These are phyloP conservation scores for Cytospora paraplurivora DNA, from an alignment of 2,329 filamentous ascomycete genomes.

Conservation along the genomic window DNA sequence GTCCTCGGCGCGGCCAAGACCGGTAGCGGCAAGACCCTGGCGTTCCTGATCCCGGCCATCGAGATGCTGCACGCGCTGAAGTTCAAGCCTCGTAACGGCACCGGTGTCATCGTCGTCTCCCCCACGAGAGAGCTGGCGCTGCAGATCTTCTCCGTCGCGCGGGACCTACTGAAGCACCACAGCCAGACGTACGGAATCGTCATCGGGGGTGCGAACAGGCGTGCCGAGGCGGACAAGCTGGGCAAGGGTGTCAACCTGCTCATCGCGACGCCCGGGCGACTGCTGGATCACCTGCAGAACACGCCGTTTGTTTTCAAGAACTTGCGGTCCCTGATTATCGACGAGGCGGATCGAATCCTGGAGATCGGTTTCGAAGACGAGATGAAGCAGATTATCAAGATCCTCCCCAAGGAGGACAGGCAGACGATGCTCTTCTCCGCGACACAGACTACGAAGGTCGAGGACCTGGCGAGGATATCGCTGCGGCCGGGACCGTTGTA, in stretches of 20 bases:
- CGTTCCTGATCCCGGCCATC: conserved; percentile 90
- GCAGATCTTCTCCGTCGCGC: conserved; percentile 93
- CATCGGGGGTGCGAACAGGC: conserved; percentile 89
- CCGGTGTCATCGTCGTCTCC: conserved; percentile 88
- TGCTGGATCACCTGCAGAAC: conserved; percentile 93
- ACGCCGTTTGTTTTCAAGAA: conserved; percentile 94
- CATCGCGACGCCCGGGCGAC: conserved; percentile 88
- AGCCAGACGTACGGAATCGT: conserved; percentile 95
- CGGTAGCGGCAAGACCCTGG: conserved; percentile 91
- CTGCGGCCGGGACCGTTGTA: conserved; percentile 88
- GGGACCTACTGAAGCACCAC: conserved; percentile 90
- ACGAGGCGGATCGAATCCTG: conserved; percentile 94
- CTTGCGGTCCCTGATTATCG: conserved; percentile 86
- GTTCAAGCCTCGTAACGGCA: conserved; percentile 94
- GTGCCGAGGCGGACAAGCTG: conserved; percentile 92
- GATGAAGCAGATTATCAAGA: conserved; percentile 95
- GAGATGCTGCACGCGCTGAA: conserved; percentile 88
- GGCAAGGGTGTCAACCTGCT: conserved; percentile 91
- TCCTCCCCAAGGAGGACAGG: conserved; percentile 80
- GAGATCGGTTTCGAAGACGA: conserved; percentile 99
- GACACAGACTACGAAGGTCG: conserved; percentile 97
- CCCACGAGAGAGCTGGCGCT: conserved; percentile 92
- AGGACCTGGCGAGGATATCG: conserved; percentile 93
- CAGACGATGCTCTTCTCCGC: conserved; percentile 99
- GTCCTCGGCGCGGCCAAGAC: conserved; percentile 96